phyloP scores from a whole-genome alignment of 306 rosid species.

The Delonix regia region DNA sequence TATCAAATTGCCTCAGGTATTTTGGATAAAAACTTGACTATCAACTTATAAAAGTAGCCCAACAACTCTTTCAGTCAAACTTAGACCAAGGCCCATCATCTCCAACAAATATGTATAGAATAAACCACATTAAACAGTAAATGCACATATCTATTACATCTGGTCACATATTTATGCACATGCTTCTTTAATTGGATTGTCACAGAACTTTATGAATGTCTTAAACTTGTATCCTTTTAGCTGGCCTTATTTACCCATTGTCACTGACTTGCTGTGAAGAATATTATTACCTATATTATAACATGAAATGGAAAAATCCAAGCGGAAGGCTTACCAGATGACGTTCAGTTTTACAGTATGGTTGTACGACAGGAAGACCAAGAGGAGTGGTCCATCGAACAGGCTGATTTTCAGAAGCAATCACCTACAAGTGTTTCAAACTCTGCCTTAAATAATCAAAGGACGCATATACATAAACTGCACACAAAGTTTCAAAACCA shows the following conservation, averaged over 20 bases:
- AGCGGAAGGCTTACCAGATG: constrained; percentile 65
- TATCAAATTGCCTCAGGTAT: too few species aligned
- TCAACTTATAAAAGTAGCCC: too few species aligned
- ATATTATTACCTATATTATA: not conserved
- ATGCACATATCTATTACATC: constrained; percentile 7
- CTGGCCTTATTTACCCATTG: not conserved
- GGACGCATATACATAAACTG: constrained; percentile 1
- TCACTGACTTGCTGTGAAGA: not conserved
- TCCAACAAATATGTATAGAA: too few species aligned
- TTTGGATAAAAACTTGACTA: too few species aligned
- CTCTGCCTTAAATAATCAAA: not conserved
- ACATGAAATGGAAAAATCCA: not conserved
- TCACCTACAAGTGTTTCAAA: constrained; percentile 55
- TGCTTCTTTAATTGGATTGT: not conserved
- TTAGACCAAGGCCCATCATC: too few species aligned
- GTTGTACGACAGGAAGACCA: constrained; percentile 92
- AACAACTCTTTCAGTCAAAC: too few species aligned
- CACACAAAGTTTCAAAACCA: constrained; percentile 13
- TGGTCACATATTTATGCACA: not conserved
- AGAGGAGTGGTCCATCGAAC: constrained; percentile 91
- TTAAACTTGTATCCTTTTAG: constrained; percentile 13
- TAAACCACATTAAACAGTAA: not conserved
- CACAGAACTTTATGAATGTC: not conserved
- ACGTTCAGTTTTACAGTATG: constrained; percentile 74
- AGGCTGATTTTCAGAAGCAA: constrained; percentile 76